phyloP scores from a whole-genome alignment of 176 grass and related monocot species.

The Coix lacrymajobi region DNA sequence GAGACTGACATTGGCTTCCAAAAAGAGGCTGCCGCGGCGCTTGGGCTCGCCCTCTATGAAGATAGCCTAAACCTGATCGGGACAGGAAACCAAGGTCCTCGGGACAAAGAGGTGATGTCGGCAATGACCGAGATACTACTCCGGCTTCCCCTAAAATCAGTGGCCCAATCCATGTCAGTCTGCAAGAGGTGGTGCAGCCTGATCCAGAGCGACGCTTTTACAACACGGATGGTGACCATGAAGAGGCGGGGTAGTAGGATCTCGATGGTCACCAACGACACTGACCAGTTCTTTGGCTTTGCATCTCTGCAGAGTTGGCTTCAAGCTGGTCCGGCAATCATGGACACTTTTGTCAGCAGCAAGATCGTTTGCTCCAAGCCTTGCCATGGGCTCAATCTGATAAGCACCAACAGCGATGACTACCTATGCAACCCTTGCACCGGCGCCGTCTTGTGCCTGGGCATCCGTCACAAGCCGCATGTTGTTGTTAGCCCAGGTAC shows the following conservation, averaged over 20 bases:
- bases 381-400: slow-evolving; percentile 18
- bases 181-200: not conserved
- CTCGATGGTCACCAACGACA: not conserved
- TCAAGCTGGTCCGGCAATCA: not conserved
- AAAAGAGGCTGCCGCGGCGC: not conserved
- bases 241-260: not conserved
- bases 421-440: slow-evolving; percentile 11
- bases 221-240: not conserved
- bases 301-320: not conserved
- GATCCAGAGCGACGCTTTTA: slow-evolving; percentile 9
- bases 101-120: not conserved
- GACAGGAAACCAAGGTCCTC: not conserved
- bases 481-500: not conserved
- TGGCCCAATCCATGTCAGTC: not conserved
- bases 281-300: not conserved
- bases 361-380: slow-evolving; percentile 19
- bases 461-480: not conserved
- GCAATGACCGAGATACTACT: not conserved
- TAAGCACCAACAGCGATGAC: slow-evolving; percentile 5
- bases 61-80: not conserved
- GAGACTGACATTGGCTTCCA: not conserved
- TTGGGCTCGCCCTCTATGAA: not conserved
- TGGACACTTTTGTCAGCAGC: not conserved
- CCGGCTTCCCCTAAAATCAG: not conserved
- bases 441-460: not conserved